phyloP scores from a whole-genome alignment of 768 basidiomycete genomes.

The Auriscalpium microsporum region DNA sequence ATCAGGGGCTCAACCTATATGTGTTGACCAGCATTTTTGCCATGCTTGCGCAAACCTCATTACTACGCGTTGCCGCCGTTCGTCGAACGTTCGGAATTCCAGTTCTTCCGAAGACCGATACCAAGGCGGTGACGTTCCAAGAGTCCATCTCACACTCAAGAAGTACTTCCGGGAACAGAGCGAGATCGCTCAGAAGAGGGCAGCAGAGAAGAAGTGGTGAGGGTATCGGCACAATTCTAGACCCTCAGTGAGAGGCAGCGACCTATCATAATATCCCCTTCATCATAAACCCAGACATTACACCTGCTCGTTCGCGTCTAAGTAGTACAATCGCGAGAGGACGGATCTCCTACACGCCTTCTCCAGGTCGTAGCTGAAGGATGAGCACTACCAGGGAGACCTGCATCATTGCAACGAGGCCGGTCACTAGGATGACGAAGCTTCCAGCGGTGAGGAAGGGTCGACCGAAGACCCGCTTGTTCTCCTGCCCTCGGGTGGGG shows the following conservation, averaged over 20 bases:
- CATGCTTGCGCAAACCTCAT: conserved; percentile 37
- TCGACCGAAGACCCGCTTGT: conserved; percentile 57
- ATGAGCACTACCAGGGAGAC: conserved; percentile 59
- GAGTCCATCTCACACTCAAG: conserved; percentile 13
- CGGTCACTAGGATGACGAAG: conserved; percentile 53
- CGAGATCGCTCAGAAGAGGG: conserved; percentile 3
- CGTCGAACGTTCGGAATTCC: conserved; percentile 32
- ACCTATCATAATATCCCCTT: neutral
- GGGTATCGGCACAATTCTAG: neutral
- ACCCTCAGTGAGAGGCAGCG: neutral
- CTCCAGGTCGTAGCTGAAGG: conserved; percentile 28
- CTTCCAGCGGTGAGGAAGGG: conserved; percentile 80
- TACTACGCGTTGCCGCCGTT: conserved; percentile 35
- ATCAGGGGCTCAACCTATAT: conserved; percentile 51
- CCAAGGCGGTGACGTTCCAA: conserved; percentile 9
- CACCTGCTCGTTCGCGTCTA: neutral
- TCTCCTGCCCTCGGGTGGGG: conserved; percentile 53
- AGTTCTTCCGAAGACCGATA: conserved; percentile 6
- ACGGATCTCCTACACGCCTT: neutral
- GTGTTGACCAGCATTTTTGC: conserved; percentile 41
- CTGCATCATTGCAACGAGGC: conserved; percentile 56
- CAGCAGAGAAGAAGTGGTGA: conserved; percentile 6
- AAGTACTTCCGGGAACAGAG: conserved; percentile 11
- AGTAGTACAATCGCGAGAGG: neutral
- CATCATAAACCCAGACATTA: neutral